A percentile compares a stretch with the other conserved stretches of the same genome.
phyloP scores from a whole-genome alignment of 202 grass and related monocot species.

The Musa balbisiana region DNA sequence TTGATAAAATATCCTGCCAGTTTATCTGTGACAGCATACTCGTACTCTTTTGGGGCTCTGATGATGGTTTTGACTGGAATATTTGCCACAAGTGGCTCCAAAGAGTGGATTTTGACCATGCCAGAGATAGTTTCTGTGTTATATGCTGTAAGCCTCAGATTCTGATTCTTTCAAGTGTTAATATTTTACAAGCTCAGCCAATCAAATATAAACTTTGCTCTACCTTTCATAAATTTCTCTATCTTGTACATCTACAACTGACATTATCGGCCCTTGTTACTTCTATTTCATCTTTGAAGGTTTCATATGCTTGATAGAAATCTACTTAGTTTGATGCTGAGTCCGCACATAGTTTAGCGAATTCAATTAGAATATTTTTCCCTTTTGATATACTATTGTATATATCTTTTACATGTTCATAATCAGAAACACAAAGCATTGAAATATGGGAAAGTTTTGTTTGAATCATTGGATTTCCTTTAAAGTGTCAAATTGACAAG shows the following conservation, averaged over 20 bases:
- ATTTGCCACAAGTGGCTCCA: conserved; percentile 38
- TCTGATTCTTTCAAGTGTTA: background rate
- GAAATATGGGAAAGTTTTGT: no score
- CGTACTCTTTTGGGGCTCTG: conserved; percentile 71
- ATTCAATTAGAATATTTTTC: no score
- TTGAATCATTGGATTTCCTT: no score
- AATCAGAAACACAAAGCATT: no score
- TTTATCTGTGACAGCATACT: conserved; percentile 71
- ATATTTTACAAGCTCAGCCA: background rate
- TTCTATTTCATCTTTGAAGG: no score
- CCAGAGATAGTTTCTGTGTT: conserved; percentile 69
- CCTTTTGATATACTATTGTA: no score
- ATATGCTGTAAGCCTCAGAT: conserved; percentile 64
- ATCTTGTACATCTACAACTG: background rate
- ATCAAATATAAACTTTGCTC: background rate
- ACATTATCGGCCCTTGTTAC: background rate
- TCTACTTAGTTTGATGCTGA: background rate
- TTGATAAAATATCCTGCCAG: conserved; percentile 73
- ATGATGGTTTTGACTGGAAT: conserved; percentile 75
- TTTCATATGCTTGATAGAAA: no score
- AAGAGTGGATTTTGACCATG: conserved; percentile 60
- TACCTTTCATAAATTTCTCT: background rate
- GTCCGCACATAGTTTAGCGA: no score
- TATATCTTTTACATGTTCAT: no score
- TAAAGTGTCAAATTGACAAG: no score